Conservation (phyloP, 306 rosid genomes). For the Lathyrus sativus region DNA sequence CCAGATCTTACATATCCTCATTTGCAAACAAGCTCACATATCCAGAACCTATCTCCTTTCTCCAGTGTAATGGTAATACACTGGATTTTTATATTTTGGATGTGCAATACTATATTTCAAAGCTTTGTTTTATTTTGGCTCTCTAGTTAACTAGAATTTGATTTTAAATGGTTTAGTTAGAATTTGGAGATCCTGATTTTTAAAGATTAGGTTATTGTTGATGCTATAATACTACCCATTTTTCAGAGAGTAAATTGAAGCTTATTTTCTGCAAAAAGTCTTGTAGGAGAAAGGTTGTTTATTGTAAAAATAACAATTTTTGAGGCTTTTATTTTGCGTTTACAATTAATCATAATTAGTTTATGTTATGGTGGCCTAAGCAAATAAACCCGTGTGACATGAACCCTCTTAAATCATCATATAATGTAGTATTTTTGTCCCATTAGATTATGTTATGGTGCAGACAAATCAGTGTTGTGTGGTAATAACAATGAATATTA, state of each 20-base stretch:
- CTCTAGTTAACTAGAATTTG: conserved; percentile 24
- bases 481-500: conserved; percentile 6
- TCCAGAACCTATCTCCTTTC: conserved; percentile 78
- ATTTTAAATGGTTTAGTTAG: conserved; percentile 10
- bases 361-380: conserved; percentile 8
- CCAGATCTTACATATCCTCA: conserved; percentile 64
- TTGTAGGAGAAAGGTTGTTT: background rate
- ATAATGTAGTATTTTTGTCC: conserved; percentile 1
- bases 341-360: conserved; percentile 19
- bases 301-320: background rate
- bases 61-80: conserved; percentile 80
- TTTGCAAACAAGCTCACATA: conserved; percentile 72
- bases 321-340: background rate
- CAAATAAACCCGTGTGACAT: conserved; percentile 11
- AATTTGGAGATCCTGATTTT: conserved; percentile 3
- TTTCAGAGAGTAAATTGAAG: conserved; percentile 17
- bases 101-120: conserved; percentile 20
- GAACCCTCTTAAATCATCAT: conserved; percentile 28
- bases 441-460: conserved; percentile 19
- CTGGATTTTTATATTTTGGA: conserved; percentile 16
- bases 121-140: background rate
- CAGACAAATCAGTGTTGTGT: background rate
- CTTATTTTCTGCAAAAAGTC: conserved; percentile 20
- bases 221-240: conserved; percentile 17
- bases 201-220: conserved; percentile 25